Base-by-base conservation (phyloP, 257 asterid genomes). In the Cruciata laevipes region DNA sequence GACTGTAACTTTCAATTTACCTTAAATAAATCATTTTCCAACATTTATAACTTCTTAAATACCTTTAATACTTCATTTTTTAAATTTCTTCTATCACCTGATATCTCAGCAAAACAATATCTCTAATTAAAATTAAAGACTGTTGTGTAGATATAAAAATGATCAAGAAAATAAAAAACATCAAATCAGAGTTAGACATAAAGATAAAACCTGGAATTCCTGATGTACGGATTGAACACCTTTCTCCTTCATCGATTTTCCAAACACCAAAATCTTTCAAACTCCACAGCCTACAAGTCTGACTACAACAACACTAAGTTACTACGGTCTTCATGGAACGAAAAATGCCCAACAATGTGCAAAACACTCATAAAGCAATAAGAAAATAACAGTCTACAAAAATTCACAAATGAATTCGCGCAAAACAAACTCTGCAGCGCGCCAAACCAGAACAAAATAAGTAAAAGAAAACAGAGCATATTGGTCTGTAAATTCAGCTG, bases 231-330 rank as follows among this genome's bases (percentile, higher is more conserved):
- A 49, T 35, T 74, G 70, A 79, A 65, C 23, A 6, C 61, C 56
- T 78, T 66, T 77, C 71, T 67, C 83, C 67, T 68, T 90, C 85
- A 84, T 73, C 74, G 80, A 70, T 66, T 80, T 73, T 66, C 67
- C 72, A 21, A 52, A 42, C 59, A 75, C n/a, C n/a, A 71, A n/a
- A n/a, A n/a, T n/a, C 75, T n/a, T n/a, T n/a, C n/a, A n/a, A n/a
- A n/a, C n/a, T n/a, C n/a, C n/a, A 70, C 76, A 82, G 74, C 84
- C 72, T 79, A 80, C 67, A 72, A 77, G 71, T 72, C 73, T 47
- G 75, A 71, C 59, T 74, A 73, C 63, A 65, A 24, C 6, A 65
- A 4, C 17, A 31, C 33, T 27, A 18, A 44, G 27, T 42, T 65
- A 64, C 57, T 23, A 38, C 27, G 7, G 8, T 8, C 44, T 7